Percentiles rank a stretch among this genome's conserved stretches.
Evolutionary conservation across 1,139 yeast species (phyloP).

Genomic region (Geotrichum fermentans): DNA sequence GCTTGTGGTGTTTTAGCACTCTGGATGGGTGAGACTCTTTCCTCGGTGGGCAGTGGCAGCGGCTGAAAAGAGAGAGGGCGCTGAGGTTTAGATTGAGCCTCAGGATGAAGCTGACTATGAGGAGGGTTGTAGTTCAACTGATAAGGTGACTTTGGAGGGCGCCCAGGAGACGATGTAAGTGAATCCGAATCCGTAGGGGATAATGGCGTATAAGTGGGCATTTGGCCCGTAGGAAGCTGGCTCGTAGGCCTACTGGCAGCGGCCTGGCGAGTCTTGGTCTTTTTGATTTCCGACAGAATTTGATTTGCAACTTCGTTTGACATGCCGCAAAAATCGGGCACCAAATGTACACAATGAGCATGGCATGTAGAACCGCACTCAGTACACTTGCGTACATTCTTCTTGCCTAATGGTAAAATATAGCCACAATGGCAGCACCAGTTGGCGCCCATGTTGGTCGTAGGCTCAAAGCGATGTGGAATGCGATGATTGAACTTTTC

Average conservation of each 20-base stretch:
- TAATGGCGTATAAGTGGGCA: neutral
- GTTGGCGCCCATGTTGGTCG: constrained; percentile 88
- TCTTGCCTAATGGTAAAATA: constrained; percentile 88
- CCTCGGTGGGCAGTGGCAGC: constrained; percentile 14
- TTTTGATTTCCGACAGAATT: constrained; percentile 76
- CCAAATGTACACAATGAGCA: constrained; percentile 84
- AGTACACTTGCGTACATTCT: constrained; percentile 87
- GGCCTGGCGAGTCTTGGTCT: constrained; percentile 54
- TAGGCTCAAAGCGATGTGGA: constrained; percentile 91
- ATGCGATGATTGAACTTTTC: constrained; percentile 91
- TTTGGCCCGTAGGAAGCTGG: neutral
- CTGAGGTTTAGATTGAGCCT: neutral
- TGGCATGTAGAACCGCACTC: constrained; percentile 97
- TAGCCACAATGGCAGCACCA: constrained; percentile 99
- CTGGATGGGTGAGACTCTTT: constrained; percentile 1
- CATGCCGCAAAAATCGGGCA: constrained; percentile 98
- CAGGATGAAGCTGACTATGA: constrained; percentile 21
- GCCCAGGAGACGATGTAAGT: constrained; percentile 4
- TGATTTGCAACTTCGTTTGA: constrained; percentile 94
- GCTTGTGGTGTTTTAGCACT: neutral
- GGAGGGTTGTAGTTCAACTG: neutral
- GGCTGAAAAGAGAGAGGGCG: constrained; percentile 1
- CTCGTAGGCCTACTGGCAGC: constrained; percentile 19
- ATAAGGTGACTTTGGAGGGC: constrained; percentile 17
- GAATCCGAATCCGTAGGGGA: neutral